phyloP scores from a whole-genome alignment of 2,329 filamentous ascomycete genomes.

The Exophiala alcalophila region DNA sequence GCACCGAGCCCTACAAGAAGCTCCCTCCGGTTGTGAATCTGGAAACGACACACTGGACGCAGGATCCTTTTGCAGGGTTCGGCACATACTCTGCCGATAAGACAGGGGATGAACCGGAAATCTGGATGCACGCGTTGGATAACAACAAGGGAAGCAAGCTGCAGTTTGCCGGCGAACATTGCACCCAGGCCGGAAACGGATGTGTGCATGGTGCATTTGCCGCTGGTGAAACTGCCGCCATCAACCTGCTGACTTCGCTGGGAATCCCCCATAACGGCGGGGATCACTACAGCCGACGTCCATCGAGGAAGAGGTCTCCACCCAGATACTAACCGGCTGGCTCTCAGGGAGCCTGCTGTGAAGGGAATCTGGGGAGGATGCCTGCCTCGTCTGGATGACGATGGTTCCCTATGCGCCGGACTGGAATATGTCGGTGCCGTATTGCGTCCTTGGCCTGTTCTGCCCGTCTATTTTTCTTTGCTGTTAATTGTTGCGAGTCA shows the following conservation, averaged over 20 bases:
- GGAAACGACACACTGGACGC: conserved; percentile 46
- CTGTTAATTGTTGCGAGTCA: background rate
- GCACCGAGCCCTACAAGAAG: conserved; percentile 45
- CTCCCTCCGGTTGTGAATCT: conserved; percentile 40
- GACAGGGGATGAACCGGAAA: conserved; percentile 42
- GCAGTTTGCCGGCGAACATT: conserved; percentile 45
- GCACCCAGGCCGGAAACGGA: conserved; percentile 42
- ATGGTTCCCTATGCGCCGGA: conserved; percentile 13
- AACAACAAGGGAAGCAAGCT: conserved; percentile 38
- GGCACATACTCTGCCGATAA: conserved; percentile 47
- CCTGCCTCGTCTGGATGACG: conserved; percentile 13
- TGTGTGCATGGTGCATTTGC: conserved; percentile 48
- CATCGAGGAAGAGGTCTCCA: conserved; percentile 21
- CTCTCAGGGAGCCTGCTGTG: conserved; percentile 1
- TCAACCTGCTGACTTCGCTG: conserved; percentile 40
- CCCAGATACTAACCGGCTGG: conserved; percentile 19
- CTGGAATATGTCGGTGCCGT: conserved; percentile 23
- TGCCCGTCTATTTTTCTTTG: background rate
- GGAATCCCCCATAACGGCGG: conserved; percentile 37
- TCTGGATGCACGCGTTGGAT: conserved; percentile 39
- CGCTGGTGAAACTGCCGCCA: conserved; percentile 43
- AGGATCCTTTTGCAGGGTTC: conserved; percentile 44
- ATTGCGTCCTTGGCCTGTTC: conserved; percentile 2
- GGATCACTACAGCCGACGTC: conserved; percentile 27
- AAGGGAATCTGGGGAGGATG: conserved; percentile 10